Conservation (phyloP, 78 protist species). For the Isochrysis galbana region DNA sequence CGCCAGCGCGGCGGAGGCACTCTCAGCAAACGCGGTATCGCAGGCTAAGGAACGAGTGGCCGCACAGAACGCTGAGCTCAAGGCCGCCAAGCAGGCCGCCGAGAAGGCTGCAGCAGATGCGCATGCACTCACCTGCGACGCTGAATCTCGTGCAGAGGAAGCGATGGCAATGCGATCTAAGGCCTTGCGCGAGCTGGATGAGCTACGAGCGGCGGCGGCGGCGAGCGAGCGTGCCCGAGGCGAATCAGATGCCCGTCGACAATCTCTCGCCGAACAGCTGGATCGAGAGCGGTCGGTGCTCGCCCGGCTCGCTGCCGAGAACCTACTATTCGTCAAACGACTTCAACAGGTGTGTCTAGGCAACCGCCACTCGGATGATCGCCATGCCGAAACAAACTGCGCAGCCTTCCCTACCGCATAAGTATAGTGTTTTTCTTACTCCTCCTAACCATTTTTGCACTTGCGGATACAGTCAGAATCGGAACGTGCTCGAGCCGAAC, state of each 20-base stretch:
- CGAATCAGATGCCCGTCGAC: not conserved
- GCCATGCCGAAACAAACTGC: not conserved
- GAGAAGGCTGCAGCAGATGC: not conserved
- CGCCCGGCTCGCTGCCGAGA: slow-evolving; percentile 10
- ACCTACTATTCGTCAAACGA: not conserved
- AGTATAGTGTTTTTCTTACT: too few species aligned
- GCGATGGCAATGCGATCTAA: not conserved
- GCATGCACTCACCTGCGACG: not conserved
- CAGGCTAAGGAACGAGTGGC: not conserved
- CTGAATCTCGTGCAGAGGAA: not conserved
- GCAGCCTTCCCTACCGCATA: not conserved
- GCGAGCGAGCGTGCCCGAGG: too few species aligned
- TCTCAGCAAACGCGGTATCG: not conserved
- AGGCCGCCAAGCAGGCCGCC: not conserved
- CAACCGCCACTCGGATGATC: not conserved
- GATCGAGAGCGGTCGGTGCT: not conserved
- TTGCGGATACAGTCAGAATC: not conserved
- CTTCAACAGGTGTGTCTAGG: not conserved
- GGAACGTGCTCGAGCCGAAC: not conserved
- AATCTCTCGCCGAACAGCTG: not conserved
- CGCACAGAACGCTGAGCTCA: not conserved
- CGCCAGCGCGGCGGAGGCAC: not conserved
- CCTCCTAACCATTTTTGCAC: too few species aligned
- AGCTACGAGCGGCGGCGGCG: not conserved
- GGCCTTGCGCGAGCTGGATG: not conserved